Evolutionary conservation across 2,329 filamentous ascomycete genomes (phyloP), one percentile per base, ranked within the genome.

Genomic region (Sporothrix mexicana): DNA sequence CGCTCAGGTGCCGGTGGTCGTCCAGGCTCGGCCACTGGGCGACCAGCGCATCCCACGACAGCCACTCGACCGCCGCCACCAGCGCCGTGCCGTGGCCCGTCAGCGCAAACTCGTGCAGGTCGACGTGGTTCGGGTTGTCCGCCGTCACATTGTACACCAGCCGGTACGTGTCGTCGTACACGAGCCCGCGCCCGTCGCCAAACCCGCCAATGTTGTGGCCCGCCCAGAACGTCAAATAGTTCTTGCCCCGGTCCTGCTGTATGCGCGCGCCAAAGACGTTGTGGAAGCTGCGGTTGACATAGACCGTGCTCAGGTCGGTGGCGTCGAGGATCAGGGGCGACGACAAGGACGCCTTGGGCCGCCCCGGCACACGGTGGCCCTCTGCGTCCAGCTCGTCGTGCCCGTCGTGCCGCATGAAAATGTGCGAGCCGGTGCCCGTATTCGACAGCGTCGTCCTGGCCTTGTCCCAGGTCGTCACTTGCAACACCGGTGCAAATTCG

Each of bases 21-120:
- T 86, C 86, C 2, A 62, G 59, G 7, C 59, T 62, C 79, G 59
- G 13, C 70, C 59, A 66, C 36, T 71, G 25, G 43, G 17, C 13
- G 2, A 62, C 55, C 7, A 71, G 30, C 2, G 88, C 77, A 59
- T 87, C 81, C 9, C 77, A 78, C 0, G 83, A 84, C 5, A 85
- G 81, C 3, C 85, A 85, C 76, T 88, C 83, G 69, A 87, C 87
- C 25, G 87, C 83, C 74, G 87, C 82, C 53, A 89, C 85, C 61
- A 89, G 77, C 0, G 83, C 86, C 0, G 86, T 87, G 73, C 86
- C 80, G 71, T 86, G 85, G 73, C 87, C 82, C 71, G 87, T 80
- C 36, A 89, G 81, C 59, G 85, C 82, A 72, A 89, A 88, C 78
- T 89, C 87, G 74, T 89, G 87, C 78, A 86, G 85, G 74, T 85